A percentile compares a stretch with the other conserved stretches of the same genome.
Conservation (phyloP, 768 basidiomycete genomes). For the Trichaptum fuscoviolaceum region DNA sequence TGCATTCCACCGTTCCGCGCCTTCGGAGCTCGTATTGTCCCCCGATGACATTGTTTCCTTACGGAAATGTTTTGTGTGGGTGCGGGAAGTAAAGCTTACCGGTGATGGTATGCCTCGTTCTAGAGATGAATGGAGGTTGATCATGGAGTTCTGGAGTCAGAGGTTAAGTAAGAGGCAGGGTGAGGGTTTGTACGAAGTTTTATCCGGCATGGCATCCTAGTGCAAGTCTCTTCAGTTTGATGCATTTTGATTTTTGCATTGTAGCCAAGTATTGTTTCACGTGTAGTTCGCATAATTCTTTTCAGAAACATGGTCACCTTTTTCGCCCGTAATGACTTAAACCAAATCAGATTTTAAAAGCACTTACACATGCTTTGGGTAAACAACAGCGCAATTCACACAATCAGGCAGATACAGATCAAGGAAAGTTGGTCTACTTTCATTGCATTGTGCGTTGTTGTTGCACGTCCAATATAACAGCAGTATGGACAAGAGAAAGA, state of each 20-base stretch:
- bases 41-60: slow-evolving; percentile 45
- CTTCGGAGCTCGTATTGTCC: slow-evolving; percentile 40
- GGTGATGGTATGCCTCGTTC: slow-evolving; percentile 61
- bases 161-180: slow-evolving; percentile 47
- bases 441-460: neutral
- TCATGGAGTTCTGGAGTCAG: slow-evolving; percentile 88
- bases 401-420: neutral
- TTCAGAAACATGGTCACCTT: too few relatives aligned
- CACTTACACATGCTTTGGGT: too few relatives aligned
- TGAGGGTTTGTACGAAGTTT: slow-evolving; percentile 65
- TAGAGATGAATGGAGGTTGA: slow-evolving; percentile 71
- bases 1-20: slow-evolving; percentile 47
- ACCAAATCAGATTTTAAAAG: too few relatives aligned
- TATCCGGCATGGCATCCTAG: slow-evolving; percentile 29
- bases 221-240: neutral
- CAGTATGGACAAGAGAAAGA: neutral
- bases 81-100: slow-evolving; percentile 44
- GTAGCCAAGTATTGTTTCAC: too few relatives aligned
- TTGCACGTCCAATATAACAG: neutral
- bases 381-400: neutral
- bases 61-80: slow-evolving; percentile 51
- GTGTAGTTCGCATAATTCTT: too few relatives aligned
- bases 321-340: too few relatives aligned
- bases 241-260: neutral
- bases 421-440: neutral